A percentile compares a stretch with the other conserved stretches of the same genome.
These are phyloP conservation scores for Whalleya microplaca DNA, from an alignment of 2,329 filamentous ascomycete species.

Conservation along the genomic window DNA sequence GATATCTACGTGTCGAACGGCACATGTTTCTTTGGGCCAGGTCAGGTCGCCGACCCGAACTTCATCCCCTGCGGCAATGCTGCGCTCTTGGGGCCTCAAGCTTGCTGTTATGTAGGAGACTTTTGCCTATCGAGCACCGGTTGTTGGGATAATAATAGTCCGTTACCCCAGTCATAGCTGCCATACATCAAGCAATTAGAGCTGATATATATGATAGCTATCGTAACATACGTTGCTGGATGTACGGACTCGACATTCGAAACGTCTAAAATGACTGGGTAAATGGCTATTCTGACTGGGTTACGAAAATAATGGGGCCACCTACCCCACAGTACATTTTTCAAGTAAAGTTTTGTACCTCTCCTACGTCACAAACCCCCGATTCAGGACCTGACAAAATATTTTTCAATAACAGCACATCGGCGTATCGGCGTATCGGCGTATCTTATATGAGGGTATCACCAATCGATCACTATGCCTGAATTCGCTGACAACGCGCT, in stretches of 20 bases:
- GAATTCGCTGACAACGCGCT: no score
- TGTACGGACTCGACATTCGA: conserved; percentile 33
- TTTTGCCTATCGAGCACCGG: conserved; percentile 27
- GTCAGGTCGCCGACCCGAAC: conserved; percentile 27
- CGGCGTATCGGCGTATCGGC: no score
- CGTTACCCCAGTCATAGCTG: background rate
- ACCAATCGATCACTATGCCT: no score
- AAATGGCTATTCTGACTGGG: no score
- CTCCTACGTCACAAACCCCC: no score
- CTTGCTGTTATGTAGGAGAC: conserved; percentile 31
- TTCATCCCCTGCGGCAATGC: conserved; percentile 32
- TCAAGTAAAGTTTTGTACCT: no score
- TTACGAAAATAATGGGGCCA: no score
- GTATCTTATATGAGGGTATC: no score
- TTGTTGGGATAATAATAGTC: conserved; percentile 32
- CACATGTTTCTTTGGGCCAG: conserved; percentile 29
- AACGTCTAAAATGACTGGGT: no score
- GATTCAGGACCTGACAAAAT: no score
- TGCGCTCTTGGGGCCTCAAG: conserved; percentile 25
- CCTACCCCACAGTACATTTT: no score
- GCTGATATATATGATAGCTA: conserved; percentile 21
- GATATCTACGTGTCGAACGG: conserved; percentile 30
- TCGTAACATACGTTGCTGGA: conserved; percentile 31
- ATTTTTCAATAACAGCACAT: no score
- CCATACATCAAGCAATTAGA: background rate